Evolutionary conservation across 345 rosid species (phyloP).

Genomic region (Bruguiera gymnorhiza): DNA sequence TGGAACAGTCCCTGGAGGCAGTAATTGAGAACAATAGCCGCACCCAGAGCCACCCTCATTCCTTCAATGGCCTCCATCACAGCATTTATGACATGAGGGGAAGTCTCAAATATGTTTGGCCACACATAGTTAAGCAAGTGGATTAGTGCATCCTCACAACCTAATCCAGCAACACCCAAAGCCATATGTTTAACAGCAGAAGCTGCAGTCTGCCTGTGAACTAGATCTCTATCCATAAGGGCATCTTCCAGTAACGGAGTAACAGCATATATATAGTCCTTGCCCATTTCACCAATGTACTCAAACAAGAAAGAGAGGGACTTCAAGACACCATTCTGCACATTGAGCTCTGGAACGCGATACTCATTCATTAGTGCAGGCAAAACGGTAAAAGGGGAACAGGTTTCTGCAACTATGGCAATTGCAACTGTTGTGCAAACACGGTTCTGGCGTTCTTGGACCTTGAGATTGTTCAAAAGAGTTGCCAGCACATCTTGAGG

Average conservation of each 20-base stretch:
- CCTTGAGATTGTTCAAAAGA: constrained; percentile 92
- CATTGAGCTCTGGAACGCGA: constrained; percentile 96
- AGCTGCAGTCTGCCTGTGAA: constrained; percentile 98
- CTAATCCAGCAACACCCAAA: constrained; percentile 93
- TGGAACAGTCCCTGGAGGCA: constrained; percentile 98
- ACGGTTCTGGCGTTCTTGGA: constrained; percentile 99
- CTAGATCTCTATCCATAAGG: constrained; percentile 95
- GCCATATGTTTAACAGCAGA: constrained; percentile 99
- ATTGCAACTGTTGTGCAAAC: constrained; percentile 99
- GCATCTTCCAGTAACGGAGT: constrained; percentile 98
- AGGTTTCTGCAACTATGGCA: constrained; percentile 95
- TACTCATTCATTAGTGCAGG: constrained; percentile 99
- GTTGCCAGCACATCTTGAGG: constrained; percentile 99
- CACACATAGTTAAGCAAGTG: constrained; percentile 92
- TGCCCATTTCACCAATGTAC: constrained; percentile 99
- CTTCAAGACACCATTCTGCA: constrained; percentile 96
- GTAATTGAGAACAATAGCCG: constrained; percentile 81
- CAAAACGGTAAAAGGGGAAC: constrained; percentile 91
- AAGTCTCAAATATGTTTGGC: constrained; percentile 99
- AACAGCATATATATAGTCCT: constrained; percentile 95
- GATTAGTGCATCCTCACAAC: constrained; percentile 92
- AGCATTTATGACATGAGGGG: constrained; percentile 95
- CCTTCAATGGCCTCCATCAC: constrained; percentile 99
- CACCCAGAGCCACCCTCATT: constrained; percentile 91
- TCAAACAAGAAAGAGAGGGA: constrained; percentile 93